Percentiles rank a stretch among this genome's conserved stretches.
Evolutionary conservation across 2,329 filamentous ascomycete species (phyloP).

Genomic region (Neoscytalidium dimidiatum): DNA sequence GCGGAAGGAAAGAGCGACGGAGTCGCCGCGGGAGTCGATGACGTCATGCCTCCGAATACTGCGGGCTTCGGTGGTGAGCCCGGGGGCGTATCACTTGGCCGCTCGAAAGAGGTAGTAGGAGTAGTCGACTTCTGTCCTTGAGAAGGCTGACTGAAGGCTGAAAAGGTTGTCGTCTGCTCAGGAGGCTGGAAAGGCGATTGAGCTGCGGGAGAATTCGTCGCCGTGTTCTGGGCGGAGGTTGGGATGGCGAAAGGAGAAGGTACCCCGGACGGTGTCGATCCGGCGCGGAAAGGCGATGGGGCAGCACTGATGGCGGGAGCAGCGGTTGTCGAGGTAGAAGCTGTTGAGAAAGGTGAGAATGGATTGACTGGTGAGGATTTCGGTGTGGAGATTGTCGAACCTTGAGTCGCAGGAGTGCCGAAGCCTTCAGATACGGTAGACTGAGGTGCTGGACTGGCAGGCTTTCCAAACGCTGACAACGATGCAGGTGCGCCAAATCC

Average conservation of each 20-base stretch:
- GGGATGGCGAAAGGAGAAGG: background rate
- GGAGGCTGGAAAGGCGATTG: background rate
- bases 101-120: conserved; percentile 2
- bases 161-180: background rate
- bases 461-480: conserved; percentile 7
- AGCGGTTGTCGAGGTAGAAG: background rate
- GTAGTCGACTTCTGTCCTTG: background rate
- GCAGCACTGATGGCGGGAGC: background rate
- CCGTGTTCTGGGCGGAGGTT: background rate
- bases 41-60: background rate
- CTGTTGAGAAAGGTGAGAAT: conserved; percentile 8
- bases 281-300: background rate
- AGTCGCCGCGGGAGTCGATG: background rate
- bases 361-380: background rate
- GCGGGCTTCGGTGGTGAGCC: conserved; percentile 10
- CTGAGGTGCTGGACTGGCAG: background rate
- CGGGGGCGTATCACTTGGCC: conserved; percentile 7
- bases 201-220: background rate
- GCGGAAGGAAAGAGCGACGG: background rate
- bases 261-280: background rate
- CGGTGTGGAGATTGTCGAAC: background rate
- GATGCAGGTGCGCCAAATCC: background rate
- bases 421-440: background rate
- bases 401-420: conserved; percentile 2
- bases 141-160: background rate